Evolutionary conservation across 1,284 basidiomycete genomes (phyloP), one percentile per base, ranked within the genome.

Genomic region (Tilletia walkeri): DNA sequence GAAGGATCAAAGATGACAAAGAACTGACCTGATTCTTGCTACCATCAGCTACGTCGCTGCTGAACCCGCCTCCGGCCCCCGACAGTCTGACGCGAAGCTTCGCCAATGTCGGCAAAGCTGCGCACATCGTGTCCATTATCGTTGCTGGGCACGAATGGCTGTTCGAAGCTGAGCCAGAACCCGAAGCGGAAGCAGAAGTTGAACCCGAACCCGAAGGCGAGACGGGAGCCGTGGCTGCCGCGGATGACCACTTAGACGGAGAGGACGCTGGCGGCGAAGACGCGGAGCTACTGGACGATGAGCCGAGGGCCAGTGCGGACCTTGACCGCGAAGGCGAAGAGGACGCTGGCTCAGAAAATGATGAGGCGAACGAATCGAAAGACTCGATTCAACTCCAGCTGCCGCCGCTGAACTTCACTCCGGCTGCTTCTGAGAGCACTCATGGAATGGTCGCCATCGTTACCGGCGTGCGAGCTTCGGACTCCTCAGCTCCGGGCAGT

Each of bases 91-190:
- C 77, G 0, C 68, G 79, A 56, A 71, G 71, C 0, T 80, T 83
- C 61, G 76, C 78, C 38, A 78, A 82, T 65, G 70, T 83, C 2
- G 82, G 82, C 56, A 79, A 78, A 56, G 79, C 80, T 30, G 82
- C 82, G 14, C 80, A 83, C 47, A 72, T 83, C 53, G 82, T 83
- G 73, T 82, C 82, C 72, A 77, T 82, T 41, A 76, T 82, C 36
- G 73, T 82, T 30, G 75, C 76, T 1, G 80, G 77, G 75, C 76
- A 82, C 74, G 77, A 81, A 24, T 80, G 78, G 78, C 73, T 81
- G 49, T 81, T 81, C 53, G 80, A 80, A 69, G 79, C 80, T 2
- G 79, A 79, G 65, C 74, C 78, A 0, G 79, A 78, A 16, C 59
- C 59, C 16, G 59, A 63, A 16, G 36, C 59, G 4, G 59, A 63